phyloP scores from a whole-genome alignment of 2,329 filamentous ascomycete genomes.

The Sodiomyces alkalinus region DNA sequence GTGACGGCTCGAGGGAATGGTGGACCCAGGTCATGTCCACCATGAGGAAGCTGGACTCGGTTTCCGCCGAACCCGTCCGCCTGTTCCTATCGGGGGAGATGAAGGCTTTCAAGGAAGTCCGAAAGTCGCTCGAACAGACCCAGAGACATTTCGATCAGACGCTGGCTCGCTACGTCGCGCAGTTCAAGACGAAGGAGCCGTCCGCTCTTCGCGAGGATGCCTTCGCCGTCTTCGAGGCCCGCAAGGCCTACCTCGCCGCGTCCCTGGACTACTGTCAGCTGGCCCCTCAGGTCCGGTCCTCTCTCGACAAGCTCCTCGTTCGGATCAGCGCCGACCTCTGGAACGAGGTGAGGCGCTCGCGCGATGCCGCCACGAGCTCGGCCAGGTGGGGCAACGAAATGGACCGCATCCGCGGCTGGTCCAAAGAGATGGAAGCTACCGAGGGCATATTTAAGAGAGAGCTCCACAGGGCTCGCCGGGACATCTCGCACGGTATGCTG shows the following conservation, averaged over 20 bases:
- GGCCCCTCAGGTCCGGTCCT: slow-evolving; percentile 70
- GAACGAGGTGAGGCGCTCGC: slow-evolving; percentile 63
- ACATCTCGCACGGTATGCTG: slow-evolving; percentile 68
- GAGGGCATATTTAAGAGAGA: slow-evolving; percentile 74
- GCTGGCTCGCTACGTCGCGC: slow-evolving; percentile 65
- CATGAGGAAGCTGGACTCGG: slow-evolving; percentile 61
- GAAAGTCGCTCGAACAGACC: slow-evolving; percentile 57
- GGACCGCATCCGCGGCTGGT: slow-evolving; percentile 85
- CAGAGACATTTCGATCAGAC: slow-evolving; percentile 77
- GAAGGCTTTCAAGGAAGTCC: slow-evolving; percentile 71
- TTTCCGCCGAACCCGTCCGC: slow-evolving; percentile 69
- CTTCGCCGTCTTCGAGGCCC: slow-evolving; percentile 84
- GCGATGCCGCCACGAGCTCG: slow-evolving; percentile 51
- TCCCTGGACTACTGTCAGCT: slow-evolving; percentile 88
- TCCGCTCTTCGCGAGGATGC: slow-evolving; percentile 87
- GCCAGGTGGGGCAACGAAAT: slow-evolving; percentile 63
- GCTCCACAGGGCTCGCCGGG: slow-evolving; percentile 60
- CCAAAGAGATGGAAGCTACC: slow-evolving; percentile 83
- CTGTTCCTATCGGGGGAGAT: slow-evolving; percentile 67
- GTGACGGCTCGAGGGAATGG: slow-evolving; percentile 75
- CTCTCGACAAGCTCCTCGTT: slow-evolving; percentile 76
- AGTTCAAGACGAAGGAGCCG: slow-evolving; percentile 87
- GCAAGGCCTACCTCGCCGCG: slow-evolving; percentile 79
- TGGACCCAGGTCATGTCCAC: slow-evolving; percentile 63
- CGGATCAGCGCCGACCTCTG: slow-evolving; percentile 75